Base-by-base conservation (phyloP, 2,329 filamentous ascomycete genomes). In the Parafenestella ontariensis region DNA sequence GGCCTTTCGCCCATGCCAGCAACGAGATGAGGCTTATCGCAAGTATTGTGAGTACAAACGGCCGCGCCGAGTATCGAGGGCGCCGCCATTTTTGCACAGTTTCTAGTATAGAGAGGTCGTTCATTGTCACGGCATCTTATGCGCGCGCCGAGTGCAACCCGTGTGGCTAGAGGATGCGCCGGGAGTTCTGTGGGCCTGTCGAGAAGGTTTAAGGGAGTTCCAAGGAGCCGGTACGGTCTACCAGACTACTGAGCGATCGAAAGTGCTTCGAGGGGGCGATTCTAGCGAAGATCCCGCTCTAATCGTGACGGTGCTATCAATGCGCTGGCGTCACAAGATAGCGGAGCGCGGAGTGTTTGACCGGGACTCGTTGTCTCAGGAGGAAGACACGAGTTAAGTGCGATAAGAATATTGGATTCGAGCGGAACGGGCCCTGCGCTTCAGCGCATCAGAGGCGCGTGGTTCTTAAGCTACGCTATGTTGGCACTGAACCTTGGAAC, bases 11-110 rank as follows among this genome's bases (percentile, higher is more conserved):
- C 66, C 66, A 72, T 39, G 69, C 67, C 23, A 73, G 53, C 47
- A 71, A 37, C n/a, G 62, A 50, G 20, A 75, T 65, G 17, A 67
- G 61, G 15, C 65, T 48, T 5, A 76, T 60, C 29, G 66, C 71
- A 49, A 68, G 56, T 31, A 75, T 61, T 10, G 72, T 76, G 52
- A 74, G 70, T 24, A 66, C 66, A 46, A 76, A 76, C 9, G 73
- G 72, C n/a, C 73, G 72, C 44, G 70, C 70, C 28, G 73, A 76
- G 64, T 70, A 75, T 42, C 65, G 68, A 23, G 64, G 54, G 44
- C 71, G 72, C 48, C 60, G 65, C 61, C 64, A 68, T 62, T 58
- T 62, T 54, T 65, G 62, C 36, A 61, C 59, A 1, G 57, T 57
- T 28, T 61, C 42, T 42, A 66, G 47, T 36, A 62, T 56, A 48